Base-by-base conservation (phyloP, 768 basidiomycete genomes). In the Cyathus striatus region DNA sequence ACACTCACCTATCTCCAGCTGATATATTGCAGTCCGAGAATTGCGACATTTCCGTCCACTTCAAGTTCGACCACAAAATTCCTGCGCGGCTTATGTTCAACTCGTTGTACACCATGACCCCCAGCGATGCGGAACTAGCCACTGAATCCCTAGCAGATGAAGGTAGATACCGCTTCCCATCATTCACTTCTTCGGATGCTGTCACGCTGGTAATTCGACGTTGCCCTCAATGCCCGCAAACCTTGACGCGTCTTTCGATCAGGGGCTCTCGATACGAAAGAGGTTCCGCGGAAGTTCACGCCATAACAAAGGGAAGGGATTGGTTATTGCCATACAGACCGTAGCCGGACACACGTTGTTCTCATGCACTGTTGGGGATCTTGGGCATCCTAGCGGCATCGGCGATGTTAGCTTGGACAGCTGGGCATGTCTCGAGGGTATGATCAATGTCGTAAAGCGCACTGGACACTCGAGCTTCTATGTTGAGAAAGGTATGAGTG, bases 401-500 rank as follows among this genome's bases (percentile, higher is more conserved):
- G 81, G 82, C 12, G 88, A 89, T 61, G 83, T 89, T 48, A 86
- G 82, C 50, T 58, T 89, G 54, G 87, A 91, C 55, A 86, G 84
- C 50, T 91, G 89, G 89, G 61, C 76, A 23, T 78, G 76, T 53
- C 55, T 90, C 34, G 85, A 90, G 62, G 80, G 83, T 32, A 90
- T 90, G 83, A 69, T 90, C 49, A 78, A 76, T 30, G 82, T 89
- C 20, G 87, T 89, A 36, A 77, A 73, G 51, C 72, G 86, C 46
- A 90, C 87, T 14, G 87, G 89, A 2, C 89, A 90, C 57, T 87
- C 86, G 6, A 88, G 83, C 50, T 90, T 72, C 60, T 91, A 91
- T 59, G 85, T 91, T 6, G 88, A 90, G 57, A 90, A 89, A 56
- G 85, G 86, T 5, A 88, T 88, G 79, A 78, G 76, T 38, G 88